phyloP scores from a whole-genome alignment of 2,329 filamentous ascomycete genomes.

The Penicillium sp. region DNA sequence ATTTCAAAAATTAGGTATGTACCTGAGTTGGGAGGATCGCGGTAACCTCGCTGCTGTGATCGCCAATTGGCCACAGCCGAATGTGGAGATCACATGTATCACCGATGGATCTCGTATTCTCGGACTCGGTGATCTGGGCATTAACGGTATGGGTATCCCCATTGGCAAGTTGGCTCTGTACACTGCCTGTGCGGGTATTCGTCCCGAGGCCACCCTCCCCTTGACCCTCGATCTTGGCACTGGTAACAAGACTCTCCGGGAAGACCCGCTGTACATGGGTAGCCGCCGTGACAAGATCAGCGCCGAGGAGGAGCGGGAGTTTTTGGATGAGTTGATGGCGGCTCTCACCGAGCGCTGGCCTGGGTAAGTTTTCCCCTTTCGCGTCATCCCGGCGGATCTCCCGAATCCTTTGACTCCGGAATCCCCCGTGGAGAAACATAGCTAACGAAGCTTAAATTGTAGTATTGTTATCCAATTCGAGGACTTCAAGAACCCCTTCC shows the following conservation, averaged over 20 bases:
- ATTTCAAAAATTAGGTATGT: slow-evolving; percentile 59
- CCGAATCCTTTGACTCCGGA: slow-evolving; percentile 50
- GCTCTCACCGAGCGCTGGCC: slow-evolving; percentile 78
- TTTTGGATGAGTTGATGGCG: slow-evolving; percentile 97
- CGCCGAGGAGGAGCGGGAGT: slow-evolving; percentile 77
- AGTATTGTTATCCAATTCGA: slow-evolving; percentile 87
- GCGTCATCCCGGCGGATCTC: slow-evolving; percentile 44
- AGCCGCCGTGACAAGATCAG: slow-evolving; percentile 80
- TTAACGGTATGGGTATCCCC: slow-evolving; percentile 97
- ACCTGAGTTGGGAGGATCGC: slow-evolving; percentile 92
- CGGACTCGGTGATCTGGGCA: slow-evolving; percentile 89
- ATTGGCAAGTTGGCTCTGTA: slow-evolving; percentile 96
- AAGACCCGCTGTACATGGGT: slow-evolving; percentile 91
- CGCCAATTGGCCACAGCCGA: slow-evolving; percentile 84
- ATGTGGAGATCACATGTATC: slow-evolving; percentile 94
- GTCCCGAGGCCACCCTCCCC: slow-evolving; percentile 69
- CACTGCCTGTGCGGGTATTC: slow-evolving; percentile 91
- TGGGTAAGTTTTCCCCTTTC: slow-evolving; percentile 49
- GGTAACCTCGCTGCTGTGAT: slow-evolving; percentile 87
- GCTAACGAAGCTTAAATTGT: slow-evolving; percentile 11
- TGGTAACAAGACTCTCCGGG: slow-evolving; percentile 61
- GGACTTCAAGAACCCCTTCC: slow-evolving; percentile 97
- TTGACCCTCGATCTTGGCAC: slow-evolving; percentile 65
- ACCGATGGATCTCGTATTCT: slow-evolving; percentile 92
- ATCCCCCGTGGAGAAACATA: not conserved